Base-by-base conservation (phyloP, 2,329 filamentous ascomycete species). In the Scedosporium apiospermum region DNA sequence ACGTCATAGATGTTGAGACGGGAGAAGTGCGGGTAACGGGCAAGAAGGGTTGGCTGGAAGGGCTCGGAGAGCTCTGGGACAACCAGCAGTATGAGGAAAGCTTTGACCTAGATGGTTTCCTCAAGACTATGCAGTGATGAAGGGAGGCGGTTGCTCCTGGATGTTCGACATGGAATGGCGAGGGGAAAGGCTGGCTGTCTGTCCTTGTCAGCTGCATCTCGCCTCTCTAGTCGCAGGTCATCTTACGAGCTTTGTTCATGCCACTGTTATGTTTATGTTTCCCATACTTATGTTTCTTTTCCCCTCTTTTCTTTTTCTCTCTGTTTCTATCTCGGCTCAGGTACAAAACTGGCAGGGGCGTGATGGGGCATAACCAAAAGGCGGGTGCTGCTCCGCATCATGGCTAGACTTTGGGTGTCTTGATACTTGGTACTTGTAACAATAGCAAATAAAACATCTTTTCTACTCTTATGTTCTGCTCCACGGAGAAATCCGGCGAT, bases 71-170 rank as follows among this genome's bases (percentile, higher is more conserved):
- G 75, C 78, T 99, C 34, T 99, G 95, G 93, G 95, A 99, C 73
- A 93, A 97, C 73, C 88, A 88, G 72, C 93, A 97, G 78, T 99
- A 99, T 75, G 92, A 97, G 76, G 95, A 99, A 78, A 96, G 96
- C 75, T 98, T 97, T 74, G 91, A 98, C 73, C 78, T 99, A 67
- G 92, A 96, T 70, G 93, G 91, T 3, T 99, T 98, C 78, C 82
- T 99, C 78, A 93, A 92, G 74, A 96, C 86, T 68, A 97, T 99
- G 91, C 90, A 91, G 64, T 82, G 71, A 71, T 41, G 58, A 58
- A 57, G 61, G 16, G 14, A 34, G n/a, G 44, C 42, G 23, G 23
- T 23, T 23, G n/a, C n/a, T n/a, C n/a, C n/a, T n/a, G n/a, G n/a
- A n/a, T n/a, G n/a, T n/a, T n/a, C n/a, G n/a, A n/a, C n/a, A n/a